Base-by-base conservation (phyloP, 2,329 filamentous ascomycete genomes). In the Fusarium nematophilum region DNA sequence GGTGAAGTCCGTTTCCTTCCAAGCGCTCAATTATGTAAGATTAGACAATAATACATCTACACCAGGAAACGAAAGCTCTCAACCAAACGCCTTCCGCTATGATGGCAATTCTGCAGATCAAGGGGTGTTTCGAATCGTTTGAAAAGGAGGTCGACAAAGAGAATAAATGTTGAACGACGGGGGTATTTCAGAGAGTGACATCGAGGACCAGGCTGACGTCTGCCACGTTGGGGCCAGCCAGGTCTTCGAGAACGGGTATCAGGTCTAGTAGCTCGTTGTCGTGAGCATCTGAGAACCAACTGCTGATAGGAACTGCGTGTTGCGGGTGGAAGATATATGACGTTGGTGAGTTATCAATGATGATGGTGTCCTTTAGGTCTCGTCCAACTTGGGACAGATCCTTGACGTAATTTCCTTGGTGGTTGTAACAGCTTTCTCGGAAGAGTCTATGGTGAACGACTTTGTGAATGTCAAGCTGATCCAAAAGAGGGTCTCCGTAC, bases 241-340 rank as follows among this genome's bases (percentile, higher is more conserved):
- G 84, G 78, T 99, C 95, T 83, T 99, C 95, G 66, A 99, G 92
- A 70, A 99, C 95, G 47, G 95, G 95, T 75, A 99, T 98, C 70
- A 99, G 83, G 75, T 99, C 95, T 71, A 99, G 84, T 60, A 99
- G 85, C 83, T 99, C 95, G 78, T 99, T 99, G 81, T 99, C 95
- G 78, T 99, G 95, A 59, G 95, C 95, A 79, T 99, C 95, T 66
- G 93, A 97, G 81, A 99, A 99, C 95, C 95, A 99, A 83, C 94
- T 98, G 85, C 93, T 97, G 80, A 99, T 99, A 21, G 95, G 95
- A 43, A 99, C 94, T 58, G 95, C 95, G 76, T 99, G 95, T 80
- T 99, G 94, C 18, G 95, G 95, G 75, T 99, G 95, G 85, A 99
- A 99, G 71, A 99, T 98, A 81, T 99, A 99, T 10, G 94, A 98